Evolutionary conservation across 2,329 filamentous ascomycete genomes (phyloP).

Genomic region (Neofusicoccum laricinum): DNA sequence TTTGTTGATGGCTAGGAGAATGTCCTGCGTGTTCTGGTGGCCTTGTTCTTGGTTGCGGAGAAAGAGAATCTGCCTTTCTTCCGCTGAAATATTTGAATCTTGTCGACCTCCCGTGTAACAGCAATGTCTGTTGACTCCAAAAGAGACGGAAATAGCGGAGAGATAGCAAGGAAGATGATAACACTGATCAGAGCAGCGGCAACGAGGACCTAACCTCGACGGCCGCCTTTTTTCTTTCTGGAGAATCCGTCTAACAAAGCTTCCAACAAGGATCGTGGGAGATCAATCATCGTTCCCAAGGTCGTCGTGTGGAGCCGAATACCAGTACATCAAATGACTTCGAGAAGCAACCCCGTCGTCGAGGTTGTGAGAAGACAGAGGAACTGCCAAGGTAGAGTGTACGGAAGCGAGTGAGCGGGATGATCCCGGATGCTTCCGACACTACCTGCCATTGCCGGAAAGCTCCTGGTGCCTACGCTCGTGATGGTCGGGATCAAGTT

Average conservation of each 20-base stretch:
- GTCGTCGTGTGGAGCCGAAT: conserved; percentile 23
- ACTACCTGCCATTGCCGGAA: too few species aligned
- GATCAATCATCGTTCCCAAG: conserved; percentile 26
- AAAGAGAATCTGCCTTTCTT: too few species aligned
- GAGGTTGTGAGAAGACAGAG: too few species aligned
- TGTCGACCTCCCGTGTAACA: background rate
- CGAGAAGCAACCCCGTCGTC: too few species aligned
- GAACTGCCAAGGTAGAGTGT: too few species aligned
- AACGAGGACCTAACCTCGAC: conserved; percentile 18
- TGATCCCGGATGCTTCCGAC: too few species aligned
- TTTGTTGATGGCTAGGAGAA: too few species aligned
- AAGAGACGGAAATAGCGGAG: conserved; percentile 23
- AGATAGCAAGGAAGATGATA: conserved; percentile 20
- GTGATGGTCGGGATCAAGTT: too few species aligned
- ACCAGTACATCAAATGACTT: background rate
- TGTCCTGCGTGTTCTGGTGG: too few species aligned
- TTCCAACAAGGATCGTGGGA: conserved; percentile 24
- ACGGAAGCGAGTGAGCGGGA: too few species aligned
- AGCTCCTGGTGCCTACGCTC: too few species aligned
- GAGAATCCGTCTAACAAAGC: conserved; percentile 21
- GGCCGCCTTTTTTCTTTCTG: conserved; percentile 19
- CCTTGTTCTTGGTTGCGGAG: too few species aligned
- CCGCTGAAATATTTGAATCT: conserved; percentile 12
- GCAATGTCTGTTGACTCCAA: conserved; percentile 18
- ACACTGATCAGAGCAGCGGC: conserved; percentile 17